These are phyloP conservation scores for Pyrenula massariospora DNA, from an alignment of 495 filamentous ascomycete genomes.

Conservation along the genomic window DNA sequence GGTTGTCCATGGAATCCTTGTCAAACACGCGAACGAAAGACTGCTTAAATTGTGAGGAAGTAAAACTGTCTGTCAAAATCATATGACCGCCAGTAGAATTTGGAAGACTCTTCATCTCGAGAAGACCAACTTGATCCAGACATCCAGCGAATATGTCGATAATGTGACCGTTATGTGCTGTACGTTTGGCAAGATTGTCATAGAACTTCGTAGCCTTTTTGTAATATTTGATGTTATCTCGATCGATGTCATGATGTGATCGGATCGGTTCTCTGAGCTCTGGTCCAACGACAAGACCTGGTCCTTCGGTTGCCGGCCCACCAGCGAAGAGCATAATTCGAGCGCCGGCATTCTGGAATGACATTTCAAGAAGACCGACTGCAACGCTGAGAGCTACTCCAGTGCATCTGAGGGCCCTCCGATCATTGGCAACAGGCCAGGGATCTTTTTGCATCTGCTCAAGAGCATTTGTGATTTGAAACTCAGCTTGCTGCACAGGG, in stretches of 20 bases:
- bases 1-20: conserved; percentile 86
- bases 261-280: conserved; percentile 94
- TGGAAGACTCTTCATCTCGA: conserved; percentile 97
- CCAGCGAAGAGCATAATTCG: conserved; percentile 97
- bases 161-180: conserved; percentile 92
- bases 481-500: conserved; percentile 92
- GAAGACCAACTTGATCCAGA: conserved; percentile 91
- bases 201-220: conserved; percentile 99
- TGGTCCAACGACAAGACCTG: conserved; percentile 93
- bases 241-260: conserved; percentile 97
- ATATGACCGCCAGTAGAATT: conserved; percentile 97
- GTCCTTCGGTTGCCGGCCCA: conserved; percentile 90
- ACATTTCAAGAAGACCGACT: conserved; percentile 81
- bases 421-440: conserved; percentile 94
- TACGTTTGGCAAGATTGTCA: conserved; percentile 89
- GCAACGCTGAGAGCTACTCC: conserved; percentile 94
- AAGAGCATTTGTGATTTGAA: conserved; percentile 92
- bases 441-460: conserved; percentile 97
- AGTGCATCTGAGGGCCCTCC: conserved; percentile 84
- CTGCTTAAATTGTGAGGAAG: conserved; percentile 98
- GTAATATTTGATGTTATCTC: conserved; percentile 98
- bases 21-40: conserved; percentile 97
- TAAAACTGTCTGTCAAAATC: conserved; percentile 98
- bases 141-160: conserved; percentile 98
- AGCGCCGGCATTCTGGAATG: conserved; percentile 89